These are phyloP conservation scores for Stereocaulon alpinum DNA, from an alignment of 495 filamentous ascomycete species.

Conservation along the genomic window DNA sequence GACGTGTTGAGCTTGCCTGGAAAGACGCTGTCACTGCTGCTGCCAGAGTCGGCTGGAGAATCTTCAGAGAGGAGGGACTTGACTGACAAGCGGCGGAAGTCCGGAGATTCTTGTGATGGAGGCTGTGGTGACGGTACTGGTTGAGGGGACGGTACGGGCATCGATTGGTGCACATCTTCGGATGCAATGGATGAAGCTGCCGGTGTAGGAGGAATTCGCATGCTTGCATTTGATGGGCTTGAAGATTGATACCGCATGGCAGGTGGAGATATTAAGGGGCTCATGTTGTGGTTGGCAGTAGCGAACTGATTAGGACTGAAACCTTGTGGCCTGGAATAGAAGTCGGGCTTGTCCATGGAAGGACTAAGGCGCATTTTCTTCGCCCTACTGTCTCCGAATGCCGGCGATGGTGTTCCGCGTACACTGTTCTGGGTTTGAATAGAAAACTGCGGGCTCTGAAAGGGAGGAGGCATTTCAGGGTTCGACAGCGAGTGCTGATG, in stretches of 20 bases:
- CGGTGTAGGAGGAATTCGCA: conserved; percentile 23
- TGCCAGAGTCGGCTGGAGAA: conserved; percentile 14
- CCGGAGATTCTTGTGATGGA: conserved; percentile 22
- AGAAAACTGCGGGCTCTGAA: conserved; percentile 7
- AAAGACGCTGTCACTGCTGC: conserved; percentile 4
- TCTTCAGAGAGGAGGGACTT: conserved; percentile 33
- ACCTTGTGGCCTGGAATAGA: background rate
- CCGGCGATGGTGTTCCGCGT: background rate
- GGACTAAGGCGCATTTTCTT: conserved; percentile 19
- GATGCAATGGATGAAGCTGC: conserved; percentile 21
- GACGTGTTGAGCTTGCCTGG: conserved; percentile 9
- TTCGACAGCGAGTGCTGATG: conserved; percentile 10
- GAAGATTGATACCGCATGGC: conserved; percentile 10
- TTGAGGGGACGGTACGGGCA: background rate
- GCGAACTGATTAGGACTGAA: conserved; percentile 7
- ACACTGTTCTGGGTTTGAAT: conserved; percentile 4
- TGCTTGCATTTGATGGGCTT: conserved; percentile 14
- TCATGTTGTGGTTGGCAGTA: background rate
- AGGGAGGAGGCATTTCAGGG: conserved; percentile 21
- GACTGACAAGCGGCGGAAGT: conserved; percentile 33
- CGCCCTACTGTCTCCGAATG: conserved; percentile 8
- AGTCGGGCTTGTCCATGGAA: conserved; percentile 3
- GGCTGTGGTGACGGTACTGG: background rate
- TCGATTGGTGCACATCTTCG: conserved; percentile 17
- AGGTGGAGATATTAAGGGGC: conserved; percentile 8